phyloP scores from a whole-genome alignment of 225 moss, liverwort and hornwort genomes.

The Sphagnum tenellum region DNA sequence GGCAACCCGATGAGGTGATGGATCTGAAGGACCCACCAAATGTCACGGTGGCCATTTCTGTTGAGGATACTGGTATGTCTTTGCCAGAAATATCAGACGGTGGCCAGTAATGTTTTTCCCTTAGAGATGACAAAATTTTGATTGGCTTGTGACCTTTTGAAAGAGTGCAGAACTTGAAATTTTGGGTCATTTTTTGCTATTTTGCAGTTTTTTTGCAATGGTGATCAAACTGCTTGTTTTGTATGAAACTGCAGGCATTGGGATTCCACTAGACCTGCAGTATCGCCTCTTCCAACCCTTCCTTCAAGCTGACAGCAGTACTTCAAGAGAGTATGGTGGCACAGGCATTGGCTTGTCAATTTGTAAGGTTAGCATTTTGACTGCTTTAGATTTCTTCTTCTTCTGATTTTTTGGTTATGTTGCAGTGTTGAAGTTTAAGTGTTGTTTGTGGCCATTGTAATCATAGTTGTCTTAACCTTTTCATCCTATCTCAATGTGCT shows the following conservation, averaged over 20 bases:
- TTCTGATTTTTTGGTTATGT: not conserved
- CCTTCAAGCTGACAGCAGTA: conserved; percentile 56
- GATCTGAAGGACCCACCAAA: conserved; percentile 15
- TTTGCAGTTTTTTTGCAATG: too few species aligned
- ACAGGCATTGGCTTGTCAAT: conserved; percentile 79
- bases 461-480: not conserved
- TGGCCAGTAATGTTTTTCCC: too few species aligned
- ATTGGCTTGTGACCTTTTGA: too few species aligned
- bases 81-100: too few species aligned
- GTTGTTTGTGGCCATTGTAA: not conserved
- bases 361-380: conserved; percentile 25
- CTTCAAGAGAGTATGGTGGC: conserved; percentile 58
- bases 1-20: conserved; percentile 23
- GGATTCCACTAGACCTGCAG: conserved; percentile 48
- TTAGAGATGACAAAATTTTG: too few species aligned
- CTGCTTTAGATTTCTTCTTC: not conserved
- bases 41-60: conserved; percentile 63
- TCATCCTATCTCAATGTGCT: not conserved
- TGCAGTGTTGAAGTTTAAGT: not conserved
- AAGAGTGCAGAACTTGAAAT: too few species aligned
- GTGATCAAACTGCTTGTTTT: not conserved
- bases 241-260: conserved; percentile 59
- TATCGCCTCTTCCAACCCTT: conserved; percentile 65
- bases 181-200: not conserved
- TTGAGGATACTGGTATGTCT: conserved; percentile 74